phyloP scores from a whole-genome alignment of 2,329 filamentous ascomycete species.

The Pseudocercospora cruenta region DNA sequence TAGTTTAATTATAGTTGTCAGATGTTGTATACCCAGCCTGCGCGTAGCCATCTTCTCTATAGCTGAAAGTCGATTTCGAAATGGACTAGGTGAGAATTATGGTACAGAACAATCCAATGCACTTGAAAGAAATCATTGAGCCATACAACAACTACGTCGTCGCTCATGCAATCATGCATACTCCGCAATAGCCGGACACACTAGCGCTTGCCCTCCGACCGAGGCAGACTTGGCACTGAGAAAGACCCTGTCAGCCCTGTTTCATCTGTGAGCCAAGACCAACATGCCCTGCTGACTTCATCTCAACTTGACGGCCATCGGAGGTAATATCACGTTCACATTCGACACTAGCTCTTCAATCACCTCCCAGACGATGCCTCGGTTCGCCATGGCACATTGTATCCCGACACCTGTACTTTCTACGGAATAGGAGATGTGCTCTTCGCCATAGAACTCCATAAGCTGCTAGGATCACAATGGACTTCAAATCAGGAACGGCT shows the following conservation, averaged over 20 bases:
- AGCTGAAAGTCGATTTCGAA: not conserved
- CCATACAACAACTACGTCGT: not conserved
- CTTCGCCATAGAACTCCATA: no score
- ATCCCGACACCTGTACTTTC: no score
- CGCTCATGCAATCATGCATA: not conserved
- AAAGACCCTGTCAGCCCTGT: not conserved
- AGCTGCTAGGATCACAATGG: no score
- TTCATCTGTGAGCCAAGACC: not conserved
- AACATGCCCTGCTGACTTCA: no score
- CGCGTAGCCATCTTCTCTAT: not conserved
- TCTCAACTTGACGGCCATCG: not conserved
- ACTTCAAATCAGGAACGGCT: no score
- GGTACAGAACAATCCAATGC: not conserved
- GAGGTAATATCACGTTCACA: not conserved
- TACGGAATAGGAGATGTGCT: no score
- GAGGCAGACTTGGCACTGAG: not conserved
- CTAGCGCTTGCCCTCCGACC: not conserved
- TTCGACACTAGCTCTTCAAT: not conserved
- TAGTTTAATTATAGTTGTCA: constrained; percentile 5
- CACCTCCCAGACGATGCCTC: not conserved
- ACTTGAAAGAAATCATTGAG: not conserved
- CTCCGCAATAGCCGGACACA: not conserved
- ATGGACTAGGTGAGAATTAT: not conserved
- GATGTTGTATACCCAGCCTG: not conserved
- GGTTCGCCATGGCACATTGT: not conserved